These are phyloP conservation scores for Chlamydomonas applanata DNA, from an alignment of 139 green algal species.

Conservation along the genomic window DNA sequence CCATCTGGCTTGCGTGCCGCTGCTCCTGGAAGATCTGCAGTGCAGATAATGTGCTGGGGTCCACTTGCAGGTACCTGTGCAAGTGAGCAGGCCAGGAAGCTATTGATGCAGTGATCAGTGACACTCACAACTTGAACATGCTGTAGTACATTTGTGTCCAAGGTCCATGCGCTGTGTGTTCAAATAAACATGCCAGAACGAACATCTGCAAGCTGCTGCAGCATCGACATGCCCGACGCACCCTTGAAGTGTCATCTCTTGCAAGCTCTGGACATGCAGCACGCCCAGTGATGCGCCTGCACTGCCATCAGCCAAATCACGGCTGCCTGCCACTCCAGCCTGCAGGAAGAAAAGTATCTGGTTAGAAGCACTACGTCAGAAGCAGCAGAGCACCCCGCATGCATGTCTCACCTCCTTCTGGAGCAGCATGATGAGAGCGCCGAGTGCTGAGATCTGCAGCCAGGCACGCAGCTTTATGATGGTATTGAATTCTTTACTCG, in stretches of 20 bases:
- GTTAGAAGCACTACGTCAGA: background rate
- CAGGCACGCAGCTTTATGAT: too few relatives aligned
- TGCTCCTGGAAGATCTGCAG: slow-evolving; percentile 79
- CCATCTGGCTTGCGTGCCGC: slow-evolving; percentile 82
- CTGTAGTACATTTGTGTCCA: background rate
- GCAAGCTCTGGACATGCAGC: slow-evolving; percentile 15
- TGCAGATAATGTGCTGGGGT: slow-evolving; percentile 49
- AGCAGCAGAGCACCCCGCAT: too few relatives aligned
- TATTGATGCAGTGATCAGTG: background rate
- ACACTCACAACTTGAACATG: background rate
- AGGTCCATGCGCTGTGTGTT: too few relatives aligned
- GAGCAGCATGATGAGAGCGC: slow-evolving; percentile 15
- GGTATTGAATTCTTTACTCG: too few relatives aligned
- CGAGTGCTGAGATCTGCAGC: slow-evolving; percentile 12
- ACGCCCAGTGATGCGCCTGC: background rate
- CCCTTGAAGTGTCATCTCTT: slow-evolving; percentile 33
- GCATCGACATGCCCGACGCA: background rate
- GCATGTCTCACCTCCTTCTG: slow-evolving; percentile 10
- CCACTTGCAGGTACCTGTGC: slow-evolving; percentile 58
- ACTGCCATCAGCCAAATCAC: too few relatives aligned
- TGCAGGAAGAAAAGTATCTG: background rate
- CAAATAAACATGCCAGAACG: background rate
- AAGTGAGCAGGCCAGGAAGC: background rate
- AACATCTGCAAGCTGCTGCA: background rate
- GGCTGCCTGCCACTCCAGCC: background rate